Base-by-base conservation (phyloP, 192 early-diverging fungal genomes). In the Lobosporangium transversale region DNA sequence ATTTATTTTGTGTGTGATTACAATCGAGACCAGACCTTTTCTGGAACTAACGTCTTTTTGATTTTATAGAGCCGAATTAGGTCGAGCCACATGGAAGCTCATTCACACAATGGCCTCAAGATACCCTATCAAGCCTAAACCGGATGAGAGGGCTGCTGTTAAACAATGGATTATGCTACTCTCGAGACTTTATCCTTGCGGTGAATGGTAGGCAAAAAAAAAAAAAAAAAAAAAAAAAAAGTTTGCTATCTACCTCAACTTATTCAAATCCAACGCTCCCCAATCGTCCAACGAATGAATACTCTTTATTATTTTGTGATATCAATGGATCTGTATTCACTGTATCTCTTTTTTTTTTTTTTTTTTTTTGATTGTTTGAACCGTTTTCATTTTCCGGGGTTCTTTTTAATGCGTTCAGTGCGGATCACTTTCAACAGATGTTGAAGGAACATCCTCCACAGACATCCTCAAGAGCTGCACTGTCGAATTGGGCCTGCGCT, bases 161-260 rank as follows among this genome's bases (percentile, higher is more conserved):
- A 85, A 79, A 40, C 90, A 91, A 61, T 98, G 93, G 74, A 84
- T 98, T 58, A 89, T 86, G 58, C 70, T 96, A 30, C 87, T 97
- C 50, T 92, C 91, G 2, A 79, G 92, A 66, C 76, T 98, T 26
- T 98, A 98, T 78, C 97, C 97, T 15, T 98, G 97, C 68, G 97
- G 97, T 47, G 95, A 97, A 84, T 98, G 93, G 90, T 91, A 82
- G 56, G 65, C 74, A 11, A 15, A 45, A n/a, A 17, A 17, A 30
- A 23, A 27, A 9, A 30, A n/a, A n/a, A n/a, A n/a, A n/a, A n/a
- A n/a, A n/a, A n/a, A n/a, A n/a, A n/a, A n/a, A n/a, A n/a, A n/a
- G n/a, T n/a, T n/a, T n/a, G n/a, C n/a, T n/a, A n/a, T n/a, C n/a
- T n/a, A n/a, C n/a, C 27, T 15, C 55, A 42, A 14, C n/a, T 17